Evolutionary conservation across 768 basidiomycete genomes (phyloP).

Genomic region (Mycena galericulata): DNA sequence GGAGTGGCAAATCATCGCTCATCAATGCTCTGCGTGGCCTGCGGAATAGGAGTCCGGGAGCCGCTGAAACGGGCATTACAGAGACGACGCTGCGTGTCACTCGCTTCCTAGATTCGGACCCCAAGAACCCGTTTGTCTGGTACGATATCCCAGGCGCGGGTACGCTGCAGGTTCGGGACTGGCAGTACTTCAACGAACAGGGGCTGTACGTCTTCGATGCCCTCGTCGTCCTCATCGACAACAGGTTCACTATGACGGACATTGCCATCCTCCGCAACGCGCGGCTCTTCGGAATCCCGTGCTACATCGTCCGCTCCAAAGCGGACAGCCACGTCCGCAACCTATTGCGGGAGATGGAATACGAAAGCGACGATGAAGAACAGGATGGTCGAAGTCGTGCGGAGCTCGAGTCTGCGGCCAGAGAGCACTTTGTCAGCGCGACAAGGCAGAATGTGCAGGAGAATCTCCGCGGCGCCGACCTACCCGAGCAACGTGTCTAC

Average conservation of each 20-base stretch:
- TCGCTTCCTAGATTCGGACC: slow-evolving; percentile 42
- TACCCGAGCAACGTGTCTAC: slow-evolving; percentile 15
- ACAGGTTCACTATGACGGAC: slow-evolving; percentile 49
- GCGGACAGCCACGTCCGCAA: slow-evolving; percentile 37
- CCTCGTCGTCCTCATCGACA: slow-evolving; percentile 47
- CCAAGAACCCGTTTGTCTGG: slow-evolving; percentile 42
- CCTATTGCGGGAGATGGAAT: slow-evolving; percentile 12
- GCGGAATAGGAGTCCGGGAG: slow-evolving; percentile 32
- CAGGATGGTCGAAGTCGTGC: slow-evolving; percentile 9
- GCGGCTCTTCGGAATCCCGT: slow-evolving; percentile 46
- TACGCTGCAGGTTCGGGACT: slow-evolving; percentile 45
- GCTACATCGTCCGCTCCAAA: slow-evolving; percentile 51
- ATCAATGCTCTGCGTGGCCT: slow-evolving; percentile 51
- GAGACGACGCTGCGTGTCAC: slow-evolving; percentile 44
- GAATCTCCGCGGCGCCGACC: slow-evolving; percentile 8
- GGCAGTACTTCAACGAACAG: slow-evolving; percentile 51
- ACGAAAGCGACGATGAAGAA: slow-evolving; percentile 19
- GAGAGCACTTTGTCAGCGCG: slow-evolving; percentile 2
- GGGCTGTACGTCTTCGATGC: slow-evolving; percentile 52
- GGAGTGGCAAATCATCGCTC: slow-evolving; percentile 53
- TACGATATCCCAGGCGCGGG: slow-evolving; percentile 52
- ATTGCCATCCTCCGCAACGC: slow-evolving; percentile 47
- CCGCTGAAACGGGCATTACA: slow-evolving; percentile 43
- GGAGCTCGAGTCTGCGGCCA: slow-evolving; percentile 6
- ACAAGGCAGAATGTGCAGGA: slow-evolving; percentile 13